Base-by-base conservation (phyloP, 2,329 filamentous ascomycete genomes). In the Alternaria arbusti region DNA sequence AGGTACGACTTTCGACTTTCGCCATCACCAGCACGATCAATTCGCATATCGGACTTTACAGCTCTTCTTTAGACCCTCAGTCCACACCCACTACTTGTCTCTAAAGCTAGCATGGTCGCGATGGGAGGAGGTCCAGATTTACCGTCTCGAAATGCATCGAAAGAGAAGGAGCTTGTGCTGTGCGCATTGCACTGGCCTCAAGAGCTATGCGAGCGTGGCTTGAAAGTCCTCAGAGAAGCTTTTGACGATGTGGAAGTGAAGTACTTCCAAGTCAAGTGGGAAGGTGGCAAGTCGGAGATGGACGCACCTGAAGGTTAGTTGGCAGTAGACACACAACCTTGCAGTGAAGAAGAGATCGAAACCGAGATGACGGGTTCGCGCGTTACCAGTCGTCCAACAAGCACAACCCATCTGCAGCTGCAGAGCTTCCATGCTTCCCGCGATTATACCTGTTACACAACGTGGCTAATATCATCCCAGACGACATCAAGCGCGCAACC, bases 91-190 rank as follows among this genome's bases (percentile, higher is more conserved):
- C 2, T 28, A 32, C 36, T 17, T 5, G 15, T 17, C 23, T 36
- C 4, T 2, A 45, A 36, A 40, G 45, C 45, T 45, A 60, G 55
- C 25, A 77, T 76, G 73, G 68, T 70, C 60, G 78, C 66, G 51
- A 86, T 86, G 84, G 84, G 84, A 20, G 84, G 82, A 61, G 82
- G 81, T 56, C 70, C 76, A 54, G 74, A 74, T 51, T 43, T 65
- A 22, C 74, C 75, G 17, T 55, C 61, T 13, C 62, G 58, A 43
- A 22, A 45, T 81, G 63, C 74, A 78, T 59, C 78, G 50, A 66
- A 64, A 61, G 55, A 67, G 52, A 67, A 73, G 56, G 69, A 76
- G 25, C 59, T 78, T 11, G 69, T 87, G 36, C 78, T 86, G 23
- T 76, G 80, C 64, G 73, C 82, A 20, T 68, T 85, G 1, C 81